These are phyloP conservation scores for Elongisporangium prolatum DNA, from an alignment of 352 stramenopile genomes.

Conservation along the genomic window DNA sequence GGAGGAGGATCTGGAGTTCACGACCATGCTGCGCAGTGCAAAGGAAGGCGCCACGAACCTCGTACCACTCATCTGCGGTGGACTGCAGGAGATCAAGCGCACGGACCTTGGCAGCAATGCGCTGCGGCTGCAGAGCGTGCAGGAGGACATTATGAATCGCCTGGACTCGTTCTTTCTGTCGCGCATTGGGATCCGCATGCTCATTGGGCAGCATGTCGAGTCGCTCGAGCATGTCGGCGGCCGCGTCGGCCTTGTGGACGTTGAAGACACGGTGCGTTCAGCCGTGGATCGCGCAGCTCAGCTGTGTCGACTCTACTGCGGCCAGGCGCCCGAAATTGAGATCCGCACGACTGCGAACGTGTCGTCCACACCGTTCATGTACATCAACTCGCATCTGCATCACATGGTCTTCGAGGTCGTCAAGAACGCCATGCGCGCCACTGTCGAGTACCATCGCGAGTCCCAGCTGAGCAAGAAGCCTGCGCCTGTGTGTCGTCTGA, in stretches of 20 bases:
- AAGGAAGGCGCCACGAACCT: constrained; percentile 64
- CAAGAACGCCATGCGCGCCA: constrained; percentile 99
- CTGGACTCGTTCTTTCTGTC: constrained; percentile 98
- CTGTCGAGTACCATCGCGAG: constrained; percentile 91
- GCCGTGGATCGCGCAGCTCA: constrained; percentile 46
- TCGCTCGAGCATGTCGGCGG: constrained; percentile 53
- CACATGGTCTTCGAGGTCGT: constrained; percentile 96
- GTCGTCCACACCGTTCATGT: constrained; percentile 59
- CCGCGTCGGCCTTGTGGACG: constrained; percentile 67
- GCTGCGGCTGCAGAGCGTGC: constrained; percentile 50
- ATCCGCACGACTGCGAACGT: constrained; percentile 46
- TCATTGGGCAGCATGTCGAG: constrained; percentile 93
- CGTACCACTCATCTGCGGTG: constrained; percentile 75
- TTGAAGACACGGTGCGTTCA: constrained; percentile 57
- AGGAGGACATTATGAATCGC: constrained; percentile 69
- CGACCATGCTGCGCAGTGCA: constrained; percentile 40
- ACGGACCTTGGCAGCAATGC: constrained; percentile 61
- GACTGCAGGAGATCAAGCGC: constrained; percentile 56
- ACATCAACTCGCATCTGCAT: constrained; percentile 77
- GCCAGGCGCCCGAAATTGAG: constrained; percentile 46
- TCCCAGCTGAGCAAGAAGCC: constrained; percentile 37
- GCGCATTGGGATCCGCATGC: constrained; percentile 98
- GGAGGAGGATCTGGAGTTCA: constrained; percentile 63
- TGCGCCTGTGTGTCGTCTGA: constrained; percentile 41
- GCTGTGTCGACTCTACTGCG: constrained; percentile 56